These are phyloP conservation scores for Ophiocordyceps sinensis DNA, from an alignment of 2,329 filamentous ascomycete species.

Conservation along the genomic window DNA sequence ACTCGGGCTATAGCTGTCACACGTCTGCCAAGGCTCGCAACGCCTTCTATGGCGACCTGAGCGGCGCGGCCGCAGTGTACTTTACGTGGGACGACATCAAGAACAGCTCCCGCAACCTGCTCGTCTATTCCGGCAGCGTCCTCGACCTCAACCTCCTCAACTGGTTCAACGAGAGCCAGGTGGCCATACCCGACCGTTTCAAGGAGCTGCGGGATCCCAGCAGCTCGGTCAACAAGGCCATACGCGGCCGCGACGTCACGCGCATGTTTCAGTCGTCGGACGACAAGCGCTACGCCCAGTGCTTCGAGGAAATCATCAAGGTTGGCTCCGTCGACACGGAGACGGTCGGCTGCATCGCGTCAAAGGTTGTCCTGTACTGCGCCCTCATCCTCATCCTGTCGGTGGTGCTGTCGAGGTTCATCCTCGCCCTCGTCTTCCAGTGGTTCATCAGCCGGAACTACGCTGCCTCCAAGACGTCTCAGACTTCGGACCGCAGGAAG, in stretches of 20 bases:
- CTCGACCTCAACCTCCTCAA: conserved; percentile 76
- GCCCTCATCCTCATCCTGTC: conserved; percentile 84
- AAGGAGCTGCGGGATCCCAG: conserved; percentile 60
- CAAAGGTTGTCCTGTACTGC: conserved; percentile 90
- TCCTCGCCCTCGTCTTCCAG: conserved; percentile 82
- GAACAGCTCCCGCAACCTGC: conserved; percentile 76
- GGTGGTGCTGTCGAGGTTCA: conserved; percentile 74
- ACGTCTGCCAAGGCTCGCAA: conserved; percentile 55
- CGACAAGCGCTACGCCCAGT: conserved; percentile 74
- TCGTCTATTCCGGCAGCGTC: conserved; percentile 90
- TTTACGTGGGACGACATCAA: conserved; percentile 91
- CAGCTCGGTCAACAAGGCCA: conserved; percentile 40
- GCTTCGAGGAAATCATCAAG: conserved; percentile 86
- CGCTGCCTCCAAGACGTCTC: conserved; percentile 71
- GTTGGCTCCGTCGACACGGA: conserved; percentile 93
- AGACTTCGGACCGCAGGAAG: conserved; percentile 67
- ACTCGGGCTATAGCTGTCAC: conserved; percentile 80
- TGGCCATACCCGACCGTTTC: conserved; percentile 62
- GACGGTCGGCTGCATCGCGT: conserved; percentile 92
- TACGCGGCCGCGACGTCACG: conserved; percentile 80
- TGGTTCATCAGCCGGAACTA: conserved; percentile 90
- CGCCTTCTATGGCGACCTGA: conserved; percentile 58
- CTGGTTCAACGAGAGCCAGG: conserved; percentile 79
- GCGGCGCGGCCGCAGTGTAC: conserved; percentile 71
- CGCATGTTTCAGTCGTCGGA: conserved; percentile 65